Evolutionary conservation across 306 rosid genomes (phyloP), one percentile per base, ranked within the genome.

Genomic region (Vigna angularis): DNA sequence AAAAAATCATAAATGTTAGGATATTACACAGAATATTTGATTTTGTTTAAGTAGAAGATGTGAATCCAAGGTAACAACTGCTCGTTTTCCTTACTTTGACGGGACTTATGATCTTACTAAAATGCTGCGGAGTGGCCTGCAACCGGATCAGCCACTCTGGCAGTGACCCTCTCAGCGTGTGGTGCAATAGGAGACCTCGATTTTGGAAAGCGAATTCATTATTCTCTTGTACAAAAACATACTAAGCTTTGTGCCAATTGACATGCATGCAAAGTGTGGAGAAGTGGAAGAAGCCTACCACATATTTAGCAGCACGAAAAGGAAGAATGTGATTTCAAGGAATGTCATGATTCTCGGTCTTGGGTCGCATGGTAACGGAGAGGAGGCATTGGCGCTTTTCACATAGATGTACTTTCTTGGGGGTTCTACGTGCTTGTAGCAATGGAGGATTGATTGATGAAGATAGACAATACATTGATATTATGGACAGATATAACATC

Each of bases 221-320:
- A 28, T 20, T 52, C 78, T 58, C 79, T 66, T 20, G 9, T 86
- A 17, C 26, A 52, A 16, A 62, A 73, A 50, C 51, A 26, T n/a
- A 30, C 76, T 32, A 10, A 49, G 74, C 48, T 82, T 52, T 69
- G 74, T 15, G 80, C 85, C 91, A 4, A 83, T 91, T 40, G 91
- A 85, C 85, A 90, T 93, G 93, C 91, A 90, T 22, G 90, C 90
- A 1, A 90, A 91, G 80, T 90, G 97, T 32, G 98, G 98, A 65
- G 91, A 88, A 4, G 74, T 93, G 40, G 97, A 91, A 45, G 91
- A 93, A 32, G 93, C 98, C 3, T 76, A 17, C 5, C 66, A 72
- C 28, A 77, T 66, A 7, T 91, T 91, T 50, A 18, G 72, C 30
- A 38, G 28, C 47, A 83, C 83, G 84, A 85, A 83, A 40, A 48